Conservation (phyloP, 768 basidiomycete genomes). For the Russula griseocarnosa region DNA sequence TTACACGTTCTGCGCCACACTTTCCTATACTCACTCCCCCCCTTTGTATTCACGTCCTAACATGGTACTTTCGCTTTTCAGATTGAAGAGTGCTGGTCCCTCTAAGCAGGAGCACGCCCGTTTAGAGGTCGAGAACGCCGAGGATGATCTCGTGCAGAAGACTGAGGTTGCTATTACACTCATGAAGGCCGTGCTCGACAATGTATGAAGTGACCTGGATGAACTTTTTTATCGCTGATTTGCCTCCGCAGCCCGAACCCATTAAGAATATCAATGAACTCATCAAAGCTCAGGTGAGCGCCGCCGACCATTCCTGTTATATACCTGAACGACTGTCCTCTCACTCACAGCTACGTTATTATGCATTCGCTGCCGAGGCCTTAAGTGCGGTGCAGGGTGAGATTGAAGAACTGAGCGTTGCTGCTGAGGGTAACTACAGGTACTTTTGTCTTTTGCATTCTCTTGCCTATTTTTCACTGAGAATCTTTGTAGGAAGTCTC, state of each 20-base stretch:
- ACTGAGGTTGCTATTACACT: slow-evolving; percentile 95
- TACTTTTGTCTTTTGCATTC: slow-evolving; percentile 32
- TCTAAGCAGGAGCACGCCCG: slow-evolving; percentile 86
- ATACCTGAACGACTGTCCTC: background rate
- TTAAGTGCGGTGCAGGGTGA: slow-evolving; percentile 82
- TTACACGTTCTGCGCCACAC: background rate
- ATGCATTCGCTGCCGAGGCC: slow-evolving; percentile 72
- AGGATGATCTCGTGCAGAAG: slow-evolving; percentile 95
- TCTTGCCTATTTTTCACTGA: background rate
- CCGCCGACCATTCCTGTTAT: background rate
- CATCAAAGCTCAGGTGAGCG: slow-evolving; percentile 75
- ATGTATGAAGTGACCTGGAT: slow-evolving; percentile 51
- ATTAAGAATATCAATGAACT: slow-evolving; percentile 92
- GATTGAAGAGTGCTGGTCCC: slow-evolving; percentile 73
- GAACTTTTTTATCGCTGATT: background rate
- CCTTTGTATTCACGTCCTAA: background rate
- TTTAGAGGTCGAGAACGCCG: slow-evolving; percentile 88
- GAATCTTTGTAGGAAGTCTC: slow-evolving; percentile 61
- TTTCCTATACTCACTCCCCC: too few species aligned
- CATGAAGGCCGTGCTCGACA: slow-evolving; percentile 98
- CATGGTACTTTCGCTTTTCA: slow-evolving; percentile 34
- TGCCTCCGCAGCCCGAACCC: slow-evolving; percentile 73
- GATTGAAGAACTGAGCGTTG: slow-evolving; percentile 88
- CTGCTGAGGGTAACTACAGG: slow-evolving; percentile 95
- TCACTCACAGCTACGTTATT: slow-evolving; percentile 59